Conservation (phyloP, 345 rosid species). For the Melastoma malabathricum region DNA sequence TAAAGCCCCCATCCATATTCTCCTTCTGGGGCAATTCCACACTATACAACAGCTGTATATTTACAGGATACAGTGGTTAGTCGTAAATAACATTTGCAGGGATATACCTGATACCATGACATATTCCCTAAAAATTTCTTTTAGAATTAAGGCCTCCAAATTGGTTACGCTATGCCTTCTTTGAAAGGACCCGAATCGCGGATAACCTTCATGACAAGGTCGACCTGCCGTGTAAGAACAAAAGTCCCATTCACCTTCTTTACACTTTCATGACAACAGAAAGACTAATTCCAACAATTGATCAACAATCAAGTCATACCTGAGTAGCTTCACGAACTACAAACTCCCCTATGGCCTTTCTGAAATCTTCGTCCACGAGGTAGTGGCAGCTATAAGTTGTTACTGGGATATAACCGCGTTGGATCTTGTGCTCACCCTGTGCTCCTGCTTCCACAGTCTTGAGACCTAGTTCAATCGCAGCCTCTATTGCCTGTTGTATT, state of each 20-base stretch:
- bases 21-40: too few relatives aligned
- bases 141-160: too few relatives aligned
- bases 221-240: constrained; percentile 34
- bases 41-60: too few relatives aligned
- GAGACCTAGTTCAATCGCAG: constrained; percentile 69
- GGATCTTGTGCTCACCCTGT: constrained; percentile 96
- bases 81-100: too few relatives aligned
- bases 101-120: too few relatives aligned
- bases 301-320: constrained; percentile 19
- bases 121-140: too few relatives aligned
- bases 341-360: constrained; percentile 54
- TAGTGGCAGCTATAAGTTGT: constrained; percentile 86
- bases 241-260: too few relatives aligned
- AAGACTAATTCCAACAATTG: background rate
- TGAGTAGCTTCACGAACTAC: constrained; percentile 60
- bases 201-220: constrained; percentile 51
- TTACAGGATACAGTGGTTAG: too few relatives aligned
- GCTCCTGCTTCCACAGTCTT: constrained; percentile 94
- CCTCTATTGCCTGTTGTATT: constrained; percentile 66
- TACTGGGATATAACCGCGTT: constrained; percentile 83
- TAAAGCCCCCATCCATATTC: too few relatives aligned
- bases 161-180: constrained; percentile 27
- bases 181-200: constrained; percentile 76
- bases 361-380: constrained; percentile 51
- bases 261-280: background rate